Percentiles rank a stretch among this genome's conserved stretches.
Evolutionary conservation across 2,329 filamentous ascomycete species (phyloP).

Genomic region (Diaporthe citri): DNA sequence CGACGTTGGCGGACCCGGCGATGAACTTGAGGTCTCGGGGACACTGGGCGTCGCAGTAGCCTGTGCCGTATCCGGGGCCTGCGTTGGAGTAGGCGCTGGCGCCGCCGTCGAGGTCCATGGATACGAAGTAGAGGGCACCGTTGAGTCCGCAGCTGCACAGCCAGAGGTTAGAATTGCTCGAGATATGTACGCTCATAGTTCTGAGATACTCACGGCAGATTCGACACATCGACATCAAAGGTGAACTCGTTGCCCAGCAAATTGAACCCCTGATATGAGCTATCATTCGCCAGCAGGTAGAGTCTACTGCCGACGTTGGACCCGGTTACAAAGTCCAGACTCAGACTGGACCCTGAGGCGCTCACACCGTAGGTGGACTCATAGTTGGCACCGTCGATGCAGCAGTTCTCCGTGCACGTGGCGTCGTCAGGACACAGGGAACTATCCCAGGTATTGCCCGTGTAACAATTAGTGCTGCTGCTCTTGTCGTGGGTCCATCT

Average conservation of each 20-base stretch:
- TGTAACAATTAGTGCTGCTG: slow-evolving; percentile 64
- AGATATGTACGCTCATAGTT: neutral
- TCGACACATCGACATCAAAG: slow-evolving; percentile 75
- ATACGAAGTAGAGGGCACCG: slow-evolving; percentile 67
- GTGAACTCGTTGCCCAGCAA: slow-evolving; percentile 73
- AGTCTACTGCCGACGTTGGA: slow-evolving; percentile 52
- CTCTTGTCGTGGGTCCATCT: slow-evolving; percentile 65
- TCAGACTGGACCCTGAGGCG: slow-evolving; percentile 60
- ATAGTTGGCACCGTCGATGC: slow-evolving; percentile 68
- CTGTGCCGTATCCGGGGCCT: slow-evolving; percentile 61
- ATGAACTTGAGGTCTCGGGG: slow-evolving; percentile 56
- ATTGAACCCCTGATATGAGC: slow-evolving; percentile 62
- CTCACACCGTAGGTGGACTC: slow-evolving; percentile 64
- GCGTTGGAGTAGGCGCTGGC: slow-evolving; percentile 51
- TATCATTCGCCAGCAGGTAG: slow-evolving; percentile 48
- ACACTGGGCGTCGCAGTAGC: slow-evolving; percentile 57
- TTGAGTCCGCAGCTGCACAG: slow-evolving; percentile 68
- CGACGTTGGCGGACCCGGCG: slow-evolving; percentile 55
- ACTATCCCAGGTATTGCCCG: slow-evolving; percentile 61
- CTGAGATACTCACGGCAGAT: slow-evolving; percentile 63
- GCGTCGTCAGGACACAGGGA: slow-evolving; percentile 60
- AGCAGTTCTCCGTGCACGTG: slow-evolving; percentile 67
- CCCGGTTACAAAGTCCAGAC: slow-evolving; percentile 59
- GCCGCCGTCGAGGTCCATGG: slow-evolving; percentile 51
- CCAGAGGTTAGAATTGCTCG: slow-evolving; percentile 44